These are phyloP conservation scores for Fusarium subtropicale DNA, from an alignment of 2,329 filamentous ascomycete species.

Conservation along the genomic window DNA sequence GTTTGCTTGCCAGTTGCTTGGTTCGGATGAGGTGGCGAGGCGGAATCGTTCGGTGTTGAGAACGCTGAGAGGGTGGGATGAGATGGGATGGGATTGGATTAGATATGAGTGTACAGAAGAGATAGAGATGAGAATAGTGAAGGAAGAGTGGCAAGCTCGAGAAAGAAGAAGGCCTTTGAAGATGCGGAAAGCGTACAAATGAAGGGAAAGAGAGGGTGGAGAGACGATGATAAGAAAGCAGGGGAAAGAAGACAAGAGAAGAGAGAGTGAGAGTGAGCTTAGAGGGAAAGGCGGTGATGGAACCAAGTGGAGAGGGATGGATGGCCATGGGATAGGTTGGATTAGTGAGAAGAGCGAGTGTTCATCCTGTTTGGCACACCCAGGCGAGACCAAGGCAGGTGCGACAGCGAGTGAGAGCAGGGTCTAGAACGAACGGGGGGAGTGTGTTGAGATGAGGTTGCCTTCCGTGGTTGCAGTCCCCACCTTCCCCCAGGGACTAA, in stretches of 20 bases:
- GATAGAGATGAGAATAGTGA: constrained; percentile 35
- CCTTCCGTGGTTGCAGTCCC: constrained; percentile 5
- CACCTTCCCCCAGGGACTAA: constrained; percentile 10
- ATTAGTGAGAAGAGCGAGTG: constrained; percentile 46
- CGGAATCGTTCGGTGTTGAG: constrained; percentile 38
- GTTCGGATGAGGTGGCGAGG: constrained; percentile 44
- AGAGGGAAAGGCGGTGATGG: constrained; percentile 53
- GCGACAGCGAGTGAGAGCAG: constrained; percentile 27
- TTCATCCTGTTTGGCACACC: constrained; percentile 28
- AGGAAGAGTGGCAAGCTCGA: constrained; percentile 51
- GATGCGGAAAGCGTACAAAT: constrained; percentile 50
- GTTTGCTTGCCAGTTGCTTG: constrained; percentile 35
- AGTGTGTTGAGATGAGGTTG: constrained; percentile 18
- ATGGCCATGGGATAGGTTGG: constrained; percentile 47
- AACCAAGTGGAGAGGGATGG: constrained; percentile 51
- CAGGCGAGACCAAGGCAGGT: constrained; percentile 28
- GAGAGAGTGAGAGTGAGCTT: constrained; percentile 52
- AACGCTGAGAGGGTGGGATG: constrained; percentile 31
- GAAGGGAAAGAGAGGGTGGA: constrained; percentile 50
- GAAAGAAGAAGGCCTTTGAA: constrained; percentile 53
- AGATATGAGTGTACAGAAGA: constrained; percentile 37
- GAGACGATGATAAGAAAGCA: constrained; percentile 50
- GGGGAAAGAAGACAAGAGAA: constrained; percentile 50
- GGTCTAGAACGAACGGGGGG: constrained; percentile 33
- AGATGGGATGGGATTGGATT: constrained; percentile 23